Base-by-base conservation (phyloP, 2,329 filamentous ascomycete genomes). In the Elsinoe batatas region DNA sequence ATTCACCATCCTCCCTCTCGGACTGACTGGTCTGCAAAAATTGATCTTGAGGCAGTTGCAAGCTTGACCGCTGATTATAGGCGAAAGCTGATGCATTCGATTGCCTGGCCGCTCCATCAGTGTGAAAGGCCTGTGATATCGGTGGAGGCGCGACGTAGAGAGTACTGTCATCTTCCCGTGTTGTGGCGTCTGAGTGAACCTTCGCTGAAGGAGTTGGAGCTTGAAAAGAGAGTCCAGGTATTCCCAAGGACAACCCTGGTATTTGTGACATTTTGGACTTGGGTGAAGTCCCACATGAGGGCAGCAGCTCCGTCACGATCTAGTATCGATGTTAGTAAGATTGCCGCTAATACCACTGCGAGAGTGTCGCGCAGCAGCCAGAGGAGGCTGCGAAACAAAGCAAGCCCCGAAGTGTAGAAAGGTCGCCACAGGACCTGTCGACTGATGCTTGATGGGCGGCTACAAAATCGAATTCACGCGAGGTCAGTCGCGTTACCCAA, bases 1-100 rank as follows among this genome's bases (percentile, higher is more conserved):
- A 38, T 32, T 60, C 58, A 3, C 58, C 58, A 42, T 60, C 58
- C 46, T 60, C 58, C 15, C 50, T 36, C n/a, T 20, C 33, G 11
- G 53, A 55, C 8, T 22, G 18, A 13, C 3, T n/a, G 3, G 10
- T 1, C 13, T 42, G 59, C 54, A 42, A 49, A 12, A 36, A 32
- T n/a, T 56, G 53, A 20, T 30, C 46, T 20, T 35, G 57, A 44
- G 46, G 40, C 13, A 44, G 8, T n/a, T 44, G 40, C 18, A 22
- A 44, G 40, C 40, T 26, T 44, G 20, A 44, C 43, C 30, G 54
- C 11, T 30, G 50, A 36, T 49, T 54, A 40, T 56, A 46, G 33
- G 18, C 47, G 36, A 53, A 57, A 50, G 54, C 57, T 50, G 36
- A 51, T 59, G 50, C 40, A 57, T 44, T 12, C 26, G 53, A 12